Evolutionary conservation across 441 rosid species (phyloP), one percentile per base, ranked within the genome.

Genomic region (Adansonia rubrostipa): DNA sequence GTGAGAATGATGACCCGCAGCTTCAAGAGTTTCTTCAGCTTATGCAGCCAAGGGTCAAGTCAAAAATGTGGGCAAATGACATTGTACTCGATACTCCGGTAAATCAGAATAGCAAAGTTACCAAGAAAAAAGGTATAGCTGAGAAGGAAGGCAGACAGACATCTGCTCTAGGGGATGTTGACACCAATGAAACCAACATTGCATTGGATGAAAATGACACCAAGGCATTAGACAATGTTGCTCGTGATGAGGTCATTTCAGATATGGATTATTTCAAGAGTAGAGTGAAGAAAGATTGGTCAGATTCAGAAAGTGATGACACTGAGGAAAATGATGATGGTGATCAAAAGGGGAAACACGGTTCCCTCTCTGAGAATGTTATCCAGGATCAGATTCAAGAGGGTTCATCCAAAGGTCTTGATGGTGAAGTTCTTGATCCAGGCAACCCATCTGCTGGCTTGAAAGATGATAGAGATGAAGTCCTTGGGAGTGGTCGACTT

Each of bases 211-310:
- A 54, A 73, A 77, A 66, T 80, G 86, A 80, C 73, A 70, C 73
- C 74, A 78, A 90, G 63, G 73, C 77, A 66, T 65, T 71, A 3
- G 76, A 75, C 17, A 80, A 74, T 79, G 58, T 80, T 78, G 88
- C 88, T 54, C 70, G 67, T 66, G 88, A 81, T 79, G 93, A 88
- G 82, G 91, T 81, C n/a, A 77, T 88, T 80, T 92, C 97, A 58
- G 97, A 94, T 87, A 81, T 85, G 88, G 98, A 96, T 75, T 96
- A 96, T 78, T 92, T 96, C 81, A 94, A 90, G 87, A 96, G 99
- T 85, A 94, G 90, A 83, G 82, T 94, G 57, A 92, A 88, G 87
- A 91, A 87, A 84, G 87, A 87, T 44, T 87, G 92, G 90, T 89
- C 89, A 2, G 97, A 90, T 84, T 92, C 96, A 36, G 99, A 93